Evolutionary conservation across 2,329 filamentous ascomycete genomes (phyloP).

Genomic region (Trichoderma sp.): DNA sequence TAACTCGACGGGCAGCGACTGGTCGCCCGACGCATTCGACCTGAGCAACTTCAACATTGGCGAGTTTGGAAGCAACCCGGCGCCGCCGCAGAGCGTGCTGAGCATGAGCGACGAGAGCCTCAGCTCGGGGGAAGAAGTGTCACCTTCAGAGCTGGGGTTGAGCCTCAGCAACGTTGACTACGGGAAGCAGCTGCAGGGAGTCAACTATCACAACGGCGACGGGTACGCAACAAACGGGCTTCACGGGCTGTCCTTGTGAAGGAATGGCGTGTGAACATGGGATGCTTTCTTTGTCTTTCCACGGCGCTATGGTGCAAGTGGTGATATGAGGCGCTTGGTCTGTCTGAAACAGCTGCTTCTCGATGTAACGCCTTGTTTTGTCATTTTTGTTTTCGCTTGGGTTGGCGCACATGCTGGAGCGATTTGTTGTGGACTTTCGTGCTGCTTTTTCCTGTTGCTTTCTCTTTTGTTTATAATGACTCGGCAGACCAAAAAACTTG

Average conservation of each 20-base stretch:
- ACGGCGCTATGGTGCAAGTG: constrained; percentile 22
- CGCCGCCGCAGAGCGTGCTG: constrained; percentile 55
- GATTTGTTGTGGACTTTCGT: constrained; percentile 13
- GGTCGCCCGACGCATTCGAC: constrained; percentile 63
- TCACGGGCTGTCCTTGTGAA: constrained; percentile 20
- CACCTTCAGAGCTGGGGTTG: constrained; percentile 50
- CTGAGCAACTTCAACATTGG: constrained; percentile 54
- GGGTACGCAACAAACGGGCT: constrained; percentile 20
- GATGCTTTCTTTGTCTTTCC: not conserved
- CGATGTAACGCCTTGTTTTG: constrained; percentile 21
- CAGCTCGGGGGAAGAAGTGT: constrained; percentile 57
- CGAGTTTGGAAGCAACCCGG: constrained; percentile 49
- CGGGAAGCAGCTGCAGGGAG: constrained; percentile 35
- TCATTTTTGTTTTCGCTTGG: not conserved
- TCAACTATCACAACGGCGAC: constrained; percentile 22
- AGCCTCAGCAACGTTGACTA: constrained; percentile 45
- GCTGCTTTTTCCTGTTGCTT: not conserved
- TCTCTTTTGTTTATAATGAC: not conserved
- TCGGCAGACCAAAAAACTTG: constrained; percentile 4
- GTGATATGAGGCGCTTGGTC: constrained; percentile 9
- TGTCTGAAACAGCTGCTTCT: not conserved
- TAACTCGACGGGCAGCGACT: constrained; percentile 46
- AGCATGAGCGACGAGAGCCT: constrained; percentile 62
- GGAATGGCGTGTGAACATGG: not conserved
- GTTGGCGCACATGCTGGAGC: constrained; percentile 24